Conservation (phyloP, 495 filamentous ascomycete genomes). For the Elaphomyces granulatus region DNA sequence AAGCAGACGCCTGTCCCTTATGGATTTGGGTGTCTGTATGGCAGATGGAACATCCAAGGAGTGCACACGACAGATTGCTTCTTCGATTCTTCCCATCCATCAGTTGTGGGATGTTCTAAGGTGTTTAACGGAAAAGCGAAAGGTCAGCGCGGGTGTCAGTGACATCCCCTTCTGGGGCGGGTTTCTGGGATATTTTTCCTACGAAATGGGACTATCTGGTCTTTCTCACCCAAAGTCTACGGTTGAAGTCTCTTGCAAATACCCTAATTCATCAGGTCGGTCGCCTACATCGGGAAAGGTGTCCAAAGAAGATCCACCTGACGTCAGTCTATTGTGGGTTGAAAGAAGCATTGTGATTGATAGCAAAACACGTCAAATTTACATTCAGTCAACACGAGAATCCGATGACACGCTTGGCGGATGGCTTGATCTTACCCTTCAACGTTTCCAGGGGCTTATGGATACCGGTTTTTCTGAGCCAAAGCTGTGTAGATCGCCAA, state of each 20-base stretch:
- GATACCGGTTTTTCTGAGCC: neutral
- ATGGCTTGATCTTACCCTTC: constrained; percentile 27
- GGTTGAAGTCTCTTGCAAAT: neutral
- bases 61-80: neutral
- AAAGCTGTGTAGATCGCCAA: no score
- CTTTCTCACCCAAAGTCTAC: constrained; percentile 21
- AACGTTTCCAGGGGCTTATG: constrained; percentile 10
- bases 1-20: constrained; percentile 11
- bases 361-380: constrained; percentile 42
- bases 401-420: constrained; percentile 18
- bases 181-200: constrained; percentile 79
- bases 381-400: constrained; percentile 46
- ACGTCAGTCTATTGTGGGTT: constrained; percentile 64
- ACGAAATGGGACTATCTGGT: constrained; percentile 61
- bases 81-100: constrained; percentile 12
- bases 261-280: constrained; percentile 1
- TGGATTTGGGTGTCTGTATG: constrained; percentile 12
- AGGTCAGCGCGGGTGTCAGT: constrained; percentile 25
- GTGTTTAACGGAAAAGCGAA: constrained; percentile 40
- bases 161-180: constrained; percentile 69
- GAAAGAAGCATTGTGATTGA: constrained; percentile 72
- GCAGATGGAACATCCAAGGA: neutral
- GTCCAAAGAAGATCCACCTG: constrained; percentile 39
- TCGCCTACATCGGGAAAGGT: constrained; percentile 3
- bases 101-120: constrained; percentile 31